Conservation (phyloP, 495 filamentous ascomycete genomes). For the Aspergillus bridgeri region DNA sequence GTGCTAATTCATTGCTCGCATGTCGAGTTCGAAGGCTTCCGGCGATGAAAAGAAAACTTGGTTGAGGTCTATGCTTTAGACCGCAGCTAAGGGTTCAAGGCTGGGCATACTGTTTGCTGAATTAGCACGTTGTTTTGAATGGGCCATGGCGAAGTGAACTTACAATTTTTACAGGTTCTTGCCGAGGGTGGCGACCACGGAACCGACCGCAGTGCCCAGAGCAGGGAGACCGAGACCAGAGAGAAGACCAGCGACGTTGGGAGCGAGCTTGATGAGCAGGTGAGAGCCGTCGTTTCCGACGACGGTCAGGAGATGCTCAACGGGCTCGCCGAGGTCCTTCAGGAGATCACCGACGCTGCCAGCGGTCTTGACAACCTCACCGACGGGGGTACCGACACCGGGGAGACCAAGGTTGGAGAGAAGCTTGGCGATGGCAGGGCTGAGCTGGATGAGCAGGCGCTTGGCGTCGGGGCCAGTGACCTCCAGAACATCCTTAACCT, state of each 20-base stretch:
- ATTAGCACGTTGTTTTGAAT: background rate
- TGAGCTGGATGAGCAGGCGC: conserved; percentile 34
- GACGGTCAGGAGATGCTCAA: conserved; percentile 32
- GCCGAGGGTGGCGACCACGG: conserved; percentile 35
- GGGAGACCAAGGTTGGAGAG: conserved; percentile 30
- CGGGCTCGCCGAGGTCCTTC: conserved; percentile 28
- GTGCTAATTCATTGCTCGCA: conserved; percentile 4
- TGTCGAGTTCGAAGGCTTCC: background rate
- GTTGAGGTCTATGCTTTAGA: background rate
- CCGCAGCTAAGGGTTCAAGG: background rate
- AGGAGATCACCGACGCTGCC: conserved; percentile 37
- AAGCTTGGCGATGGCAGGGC: conserved; percentile 29
- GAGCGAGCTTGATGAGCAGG: conserved; percentile 38
- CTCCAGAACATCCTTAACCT: conserved; percentile 26
- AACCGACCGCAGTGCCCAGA: conserved; percentile 30
- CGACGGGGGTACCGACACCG: conserved; percentile 25
- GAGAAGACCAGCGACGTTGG: conserved; percentile 31
- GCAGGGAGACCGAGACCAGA: conserved; percentile 36
- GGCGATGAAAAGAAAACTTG: background rate
- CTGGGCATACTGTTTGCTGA: background rate
- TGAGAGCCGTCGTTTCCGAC: conserved; percentile 28
- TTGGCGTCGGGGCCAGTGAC: conserved; percentile 34
- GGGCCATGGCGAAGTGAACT: background rate
- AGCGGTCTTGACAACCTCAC: conserved; percentile 28
- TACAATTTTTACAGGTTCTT: conserved; percentile 30